These are phyloP conservation scores for Kwoniella sp. DNA, from an alignment of 768 basidiomycete genomes.

Conservation along the genomic window DNA sequence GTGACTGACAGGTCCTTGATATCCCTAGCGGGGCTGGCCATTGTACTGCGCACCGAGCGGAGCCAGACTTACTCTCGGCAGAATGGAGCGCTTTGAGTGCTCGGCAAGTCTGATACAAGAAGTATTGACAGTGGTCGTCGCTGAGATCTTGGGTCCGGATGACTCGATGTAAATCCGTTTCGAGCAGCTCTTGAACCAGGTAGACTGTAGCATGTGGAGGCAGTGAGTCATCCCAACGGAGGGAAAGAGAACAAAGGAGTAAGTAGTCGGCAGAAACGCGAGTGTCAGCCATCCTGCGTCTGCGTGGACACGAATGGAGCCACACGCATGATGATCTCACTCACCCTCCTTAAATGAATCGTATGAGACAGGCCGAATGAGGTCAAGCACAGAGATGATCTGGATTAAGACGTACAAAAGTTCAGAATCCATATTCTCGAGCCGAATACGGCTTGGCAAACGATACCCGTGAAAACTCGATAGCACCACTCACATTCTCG, in stretches of 20 bases:
- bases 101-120: constrained; percentile 86
- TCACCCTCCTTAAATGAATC: constrained; percentile 75
- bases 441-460: constrained; percentile 29
- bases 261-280: background rate
- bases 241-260: background rate
- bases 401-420: constrained; percentile 55
- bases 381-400: constrained; percentile 89
- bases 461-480: constrained; percentile 27
- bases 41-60: too few species aligned
- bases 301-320: too few species aligned
- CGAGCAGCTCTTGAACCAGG: constrained; percentile 87
- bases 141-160: constrained; percentile 92
- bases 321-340: too few species aligned
- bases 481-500: constrained; percentile 47
- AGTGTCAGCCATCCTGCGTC: too few species aligned
- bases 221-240: constrained; percentile 38
- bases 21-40: background rate
- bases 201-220: constrained; percentile 28
- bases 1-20: background rate
- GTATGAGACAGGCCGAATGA: constrained; percentile 76
- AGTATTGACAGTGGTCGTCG: constrained; percentile 91
- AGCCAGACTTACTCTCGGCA: constrained; percentile 68
- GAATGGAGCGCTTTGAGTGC: constrained; percentile 95
- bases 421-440: background rate
- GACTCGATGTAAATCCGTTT: constrained; percentile 95